phyloP scores from a whole-genome alignment of 139 green algal species.

The Pycnococcus provasolii region DNA sequence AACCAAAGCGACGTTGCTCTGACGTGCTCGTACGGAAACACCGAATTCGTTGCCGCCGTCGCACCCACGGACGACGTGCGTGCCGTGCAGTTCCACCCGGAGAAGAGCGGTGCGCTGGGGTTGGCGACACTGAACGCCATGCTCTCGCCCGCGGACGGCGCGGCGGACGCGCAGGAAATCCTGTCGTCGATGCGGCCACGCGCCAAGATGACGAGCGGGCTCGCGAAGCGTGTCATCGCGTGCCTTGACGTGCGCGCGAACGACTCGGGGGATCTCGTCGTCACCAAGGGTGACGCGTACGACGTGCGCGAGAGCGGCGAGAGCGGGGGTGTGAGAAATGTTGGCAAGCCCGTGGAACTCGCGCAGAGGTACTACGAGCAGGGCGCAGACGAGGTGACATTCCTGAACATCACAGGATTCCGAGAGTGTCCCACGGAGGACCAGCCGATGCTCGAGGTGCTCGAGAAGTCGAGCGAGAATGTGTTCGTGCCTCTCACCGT shows the following conservation, averaged over 20 bases:
- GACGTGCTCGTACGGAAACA: no score
- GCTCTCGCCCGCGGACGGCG: slow-evolving; percentile 43
- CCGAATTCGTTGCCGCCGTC: no score
- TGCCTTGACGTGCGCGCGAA: slow-evolving; percentile 94
- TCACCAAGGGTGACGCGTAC: slow-evolving; percentile 82
- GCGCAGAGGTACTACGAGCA: slow-evolving; percentile 79
- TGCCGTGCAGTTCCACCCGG: slow-evolving; percentile 89
- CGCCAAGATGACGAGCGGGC: slow-evolving; percentile 10
- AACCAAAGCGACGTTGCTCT: no score
- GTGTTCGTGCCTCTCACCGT: slow-evolving; percentile 98
- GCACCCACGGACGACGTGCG: slow-evolving; percentile 7
- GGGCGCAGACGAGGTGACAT: slow-evolving; percentile 93
- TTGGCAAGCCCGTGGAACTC: slow-evolving; percentile 69
- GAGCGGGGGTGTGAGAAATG: slow-evolving; percentile 68
- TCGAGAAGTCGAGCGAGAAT: slow-evolving; percentile 62
- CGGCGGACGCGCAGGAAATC: not conserved
- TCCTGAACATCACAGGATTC: slow-evolving; percentile 98
- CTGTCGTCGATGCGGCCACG: not conserved
- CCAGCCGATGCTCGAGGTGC: slow-evolving; percentile 91
- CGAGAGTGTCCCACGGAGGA: slow-evolving; percentile 84
- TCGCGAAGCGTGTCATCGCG: slow-evolving; percentile 91
- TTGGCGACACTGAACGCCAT: slow-evolving; percentile 66
- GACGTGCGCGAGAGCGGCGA: slow-evolving; percentile 74
- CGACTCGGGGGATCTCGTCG: slow-evolving; percentile 81
- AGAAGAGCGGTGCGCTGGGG: slow-evolving; percentile 80